A percentile compares a stretch with the other conserved stretches of the same genome.
Conservation (phyloP, 495 filamentous ascomycete genomes). For the Apodospora peruviana region DNA sequence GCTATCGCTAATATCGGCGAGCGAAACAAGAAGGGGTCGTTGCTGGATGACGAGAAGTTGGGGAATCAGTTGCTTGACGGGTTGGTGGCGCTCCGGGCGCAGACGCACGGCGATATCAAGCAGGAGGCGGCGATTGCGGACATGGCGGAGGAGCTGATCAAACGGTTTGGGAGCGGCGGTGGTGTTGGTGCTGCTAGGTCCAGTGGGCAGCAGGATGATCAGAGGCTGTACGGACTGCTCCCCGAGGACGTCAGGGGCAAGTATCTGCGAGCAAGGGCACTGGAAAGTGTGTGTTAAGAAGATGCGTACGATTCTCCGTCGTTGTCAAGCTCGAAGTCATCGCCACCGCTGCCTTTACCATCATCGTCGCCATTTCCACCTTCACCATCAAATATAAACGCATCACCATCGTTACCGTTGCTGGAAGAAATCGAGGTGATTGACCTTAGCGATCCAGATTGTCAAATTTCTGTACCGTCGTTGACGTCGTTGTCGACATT, state of each 20-base stretch:
- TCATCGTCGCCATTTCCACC: no score
- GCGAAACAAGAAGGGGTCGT: constrained; percentile 6
- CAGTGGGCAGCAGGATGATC: constrained; percentile 10
- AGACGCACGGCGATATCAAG: constrained; percentile 40
- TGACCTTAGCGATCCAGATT: no score
- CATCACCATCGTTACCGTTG: no score
- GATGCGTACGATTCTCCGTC: no score
- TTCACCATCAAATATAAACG: no score
- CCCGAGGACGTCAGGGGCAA: constrained; percentile 23
- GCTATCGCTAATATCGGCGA: constrained; percentile 41
- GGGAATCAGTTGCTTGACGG: constrained; percentile 57
- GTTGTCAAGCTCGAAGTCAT: no score
- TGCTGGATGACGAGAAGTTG: constrained; percentile 32
- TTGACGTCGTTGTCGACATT: no score
- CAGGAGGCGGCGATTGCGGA: constrained; percentile 67
- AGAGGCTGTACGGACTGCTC: constrained; percentile 21
- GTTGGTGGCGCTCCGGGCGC: constrained; percentile 57
- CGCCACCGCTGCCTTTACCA: no score
- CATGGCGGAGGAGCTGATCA: constrained; percentile 55
- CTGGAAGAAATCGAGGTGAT: no score
- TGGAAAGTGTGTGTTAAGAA: constrained; percentile 19
- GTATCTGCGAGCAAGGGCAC: constrained; percentile 22
- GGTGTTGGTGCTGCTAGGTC: not conserved
- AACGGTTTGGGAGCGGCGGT: not conserved
- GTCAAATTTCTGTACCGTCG: no score